These are phyloP conservation scores for Cutaneotrichosporon sp. DNA, from an alignment of 1,284 basidiomycete genomes.

Conservation along the genomic window DNA sequence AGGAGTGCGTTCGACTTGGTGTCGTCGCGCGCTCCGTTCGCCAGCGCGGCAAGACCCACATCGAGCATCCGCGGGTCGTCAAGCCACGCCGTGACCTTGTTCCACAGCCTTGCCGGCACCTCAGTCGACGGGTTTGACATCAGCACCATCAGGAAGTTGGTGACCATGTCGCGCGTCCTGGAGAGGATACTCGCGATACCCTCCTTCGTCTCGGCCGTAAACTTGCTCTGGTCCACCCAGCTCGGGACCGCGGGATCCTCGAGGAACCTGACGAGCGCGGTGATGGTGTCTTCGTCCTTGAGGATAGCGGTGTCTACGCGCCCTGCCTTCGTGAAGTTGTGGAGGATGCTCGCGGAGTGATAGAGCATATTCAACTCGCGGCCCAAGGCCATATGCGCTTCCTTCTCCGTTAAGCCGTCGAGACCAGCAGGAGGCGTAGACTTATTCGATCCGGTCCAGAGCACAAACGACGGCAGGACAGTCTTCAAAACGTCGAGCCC, in stretches of 20 bases:
- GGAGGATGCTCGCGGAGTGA: background rate
- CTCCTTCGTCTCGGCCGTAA: background rate
- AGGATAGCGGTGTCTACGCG: background rate
- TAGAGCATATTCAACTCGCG: background rate
- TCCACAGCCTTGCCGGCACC: background rate
- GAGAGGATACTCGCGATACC: background rate
- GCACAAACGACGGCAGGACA: background rate
- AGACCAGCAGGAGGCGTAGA: background rate
- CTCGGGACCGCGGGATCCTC: background rate
- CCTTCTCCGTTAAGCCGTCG: constrained; percentile 1
- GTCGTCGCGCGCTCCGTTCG: constrained; percentile 1
- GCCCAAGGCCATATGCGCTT: constrained; percentile 1
- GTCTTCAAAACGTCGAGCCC: background rate
- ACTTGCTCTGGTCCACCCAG: constrained; percentile 1
- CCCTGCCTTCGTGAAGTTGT: background rate
- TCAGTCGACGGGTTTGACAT: background rate
- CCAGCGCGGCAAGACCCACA: background rate
- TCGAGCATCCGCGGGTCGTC: constrained; percentile 5
- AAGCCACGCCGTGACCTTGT: constrained; percentile 9
- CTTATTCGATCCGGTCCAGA: background rate
- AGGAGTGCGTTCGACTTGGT: constrained; percentile 4
- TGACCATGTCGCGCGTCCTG: background rate
- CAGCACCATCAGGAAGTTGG: constrained; percentile 6
- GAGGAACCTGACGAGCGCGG: background rate
- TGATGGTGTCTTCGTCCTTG: background rate